Evolutionary conservation across 768 basidiomycete genomes (phyloP).

Genomic region (Calvatia gigantea): DNA sequence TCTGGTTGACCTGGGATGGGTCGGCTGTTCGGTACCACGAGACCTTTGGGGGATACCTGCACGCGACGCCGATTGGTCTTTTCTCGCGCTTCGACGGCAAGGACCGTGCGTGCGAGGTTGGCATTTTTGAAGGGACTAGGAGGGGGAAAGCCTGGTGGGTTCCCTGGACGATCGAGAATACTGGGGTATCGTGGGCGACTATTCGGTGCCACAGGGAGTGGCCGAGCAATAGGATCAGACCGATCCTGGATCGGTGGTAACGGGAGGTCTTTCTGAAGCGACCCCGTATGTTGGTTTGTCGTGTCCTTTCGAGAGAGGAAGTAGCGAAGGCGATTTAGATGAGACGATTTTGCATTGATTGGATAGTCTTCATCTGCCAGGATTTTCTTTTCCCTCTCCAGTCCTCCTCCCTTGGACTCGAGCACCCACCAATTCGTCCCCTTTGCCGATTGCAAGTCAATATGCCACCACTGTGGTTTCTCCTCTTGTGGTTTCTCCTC

Average conservation of each 20-base stretch:
- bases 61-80: slow-evolving; percentile 4
- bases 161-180: slow-evolving; percentile 27
- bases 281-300: neutral
- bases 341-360: neutral
- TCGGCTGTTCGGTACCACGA: slow-evolving; percentile 20
- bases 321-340: slow-evolving; percentile 9
- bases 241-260: slow-evolving; percentile 15
- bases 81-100: slow-evolving; percentile 13
- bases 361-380: neutral
- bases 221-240: slow-evolving; percentile 24
- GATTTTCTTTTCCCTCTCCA: neutral
- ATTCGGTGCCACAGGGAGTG: slow-evolving; percentile 24
- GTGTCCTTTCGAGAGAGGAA: neutral
- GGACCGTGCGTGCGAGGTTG: slow-evolving; percentile 17
- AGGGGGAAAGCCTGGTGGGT: slow-evolving; percentile 17
- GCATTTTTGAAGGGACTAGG: slow-evolving; percentile 23
- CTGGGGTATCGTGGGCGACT: slow-evolving; percentile 32
- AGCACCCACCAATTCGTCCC: slow-evolving; percentile 1
- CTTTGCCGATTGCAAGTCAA: slow-evolving; percentile 3
- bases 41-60: slow-evolving; percentile 20
- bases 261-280: slow-evolving; percentile 11
- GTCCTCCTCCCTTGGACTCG: neutral
- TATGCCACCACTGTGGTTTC: slow-evolving; percentile 8
- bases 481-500: neutral
- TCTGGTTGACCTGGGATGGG: slow-evolving; percentile 21